A percentile compares a stretch with the other conserved stretches of the same genome.
Conservation (phyloP, 2,329 filamentous ascomycete species). For the Verticillium longisporum region DNA sequence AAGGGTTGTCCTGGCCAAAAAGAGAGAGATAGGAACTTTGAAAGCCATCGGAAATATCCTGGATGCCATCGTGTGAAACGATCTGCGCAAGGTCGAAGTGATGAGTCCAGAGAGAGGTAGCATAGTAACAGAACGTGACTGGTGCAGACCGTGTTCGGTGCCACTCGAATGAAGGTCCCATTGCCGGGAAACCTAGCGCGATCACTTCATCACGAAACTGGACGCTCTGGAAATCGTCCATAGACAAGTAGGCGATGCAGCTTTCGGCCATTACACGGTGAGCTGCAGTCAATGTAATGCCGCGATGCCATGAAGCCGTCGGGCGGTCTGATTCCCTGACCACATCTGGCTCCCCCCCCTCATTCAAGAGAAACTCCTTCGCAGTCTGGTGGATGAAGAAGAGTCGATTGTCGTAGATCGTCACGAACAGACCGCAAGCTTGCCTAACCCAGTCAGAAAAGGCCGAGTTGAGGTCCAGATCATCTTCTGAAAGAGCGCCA, state of each 20-base stretch:
- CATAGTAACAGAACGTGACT: not conserved
- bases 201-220: not conserved
- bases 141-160: too few species aligned
- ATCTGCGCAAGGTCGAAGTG: not conserved
- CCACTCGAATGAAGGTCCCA: too few species aligned
- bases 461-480: not conserved
- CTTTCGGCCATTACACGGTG: not conserved
- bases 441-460: not conserved
- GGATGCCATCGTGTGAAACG: not conserved
- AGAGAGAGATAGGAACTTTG: not conserved
- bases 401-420: not conserved
- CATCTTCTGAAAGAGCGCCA: not conserved
- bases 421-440: not conserved
- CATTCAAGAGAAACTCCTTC: not conserved
- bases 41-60: not conserved
- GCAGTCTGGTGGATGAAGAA: not conserved
- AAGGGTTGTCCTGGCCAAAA: not conserved
- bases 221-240: not conserved
- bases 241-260: not conserved
- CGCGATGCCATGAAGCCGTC: not conserved
- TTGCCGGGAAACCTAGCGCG: too few species aligned
- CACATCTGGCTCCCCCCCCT: not conserved
- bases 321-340: not conserved
- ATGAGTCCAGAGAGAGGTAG: not conserved
- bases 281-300: not conserved